phyloP scores from a whole-genome alignment of 1,139 yeast species.

The Diutina catenulata region DNA sequence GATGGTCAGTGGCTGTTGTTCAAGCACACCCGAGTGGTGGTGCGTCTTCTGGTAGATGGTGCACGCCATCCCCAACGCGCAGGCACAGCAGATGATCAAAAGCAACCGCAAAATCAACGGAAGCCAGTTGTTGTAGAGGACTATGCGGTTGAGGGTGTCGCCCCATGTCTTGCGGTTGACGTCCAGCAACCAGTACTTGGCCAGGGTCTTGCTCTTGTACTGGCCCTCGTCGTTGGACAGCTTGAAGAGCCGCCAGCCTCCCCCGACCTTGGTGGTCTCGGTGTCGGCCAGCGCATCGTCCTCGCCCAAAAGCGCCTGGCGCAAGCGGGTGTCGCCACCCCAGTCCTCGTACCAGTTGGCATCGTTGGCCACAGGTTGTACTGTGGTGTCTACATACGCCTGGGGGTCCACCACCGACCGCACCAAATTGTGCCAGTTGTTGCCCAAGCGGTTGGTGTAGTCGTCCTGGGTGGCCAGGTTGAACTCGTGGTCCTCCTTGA shows the following conservation, averaged over 20 bases:
- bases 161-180: slow-evolving; percentile 54
- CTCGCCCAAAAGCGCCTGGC: slow-evolving; percentile 38
- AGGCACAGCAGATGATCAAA: slow-evolving; percentile 31
- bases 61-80: slow-evolving; percentile 59
- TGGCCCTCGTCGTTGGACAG: too few species aligned
- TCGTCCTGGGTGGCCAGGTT: slow-evolving; percentile 27
- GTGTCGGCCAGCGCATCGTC: slow-evolving; percentile 15
- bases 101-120: slow-evolving; percentile 54
- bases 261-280: too few species aligned
- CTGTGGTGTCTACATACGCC: slow-evolving; percentile 20
- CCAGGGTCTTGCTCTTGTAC: slow-evolving; percentile 20
- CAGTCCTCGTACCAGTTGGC: slow-evolving; percentile 24
- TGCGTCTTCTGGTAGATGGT: slow-evolving; percentile 11
- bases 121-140: slow-evolving; percentile 42
- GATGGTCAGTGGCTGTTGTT: slow-evolving; percentile 78
- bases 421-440: slow-evolving; percentile 28
- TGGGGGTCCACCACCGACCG: slow-evolving; percentile 25
- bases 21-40: slow-evolving; percentile 30
- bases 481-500: slow-evolving; percentile 26
- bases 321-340: slow-evolving; percentile 62
- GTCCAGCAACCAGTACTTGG: slow-evolving; percentile 56
- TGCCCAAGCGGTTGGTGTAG: slow-evolving; percentile 24
- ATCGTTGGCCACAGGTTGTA: slow-evolving; percentile 12
- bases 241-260: too few species aligned
- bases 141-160: slow-evolving; percentile 46